Conservation (phyloP, 345 rosid species). For the Firmiana major region DNA sequence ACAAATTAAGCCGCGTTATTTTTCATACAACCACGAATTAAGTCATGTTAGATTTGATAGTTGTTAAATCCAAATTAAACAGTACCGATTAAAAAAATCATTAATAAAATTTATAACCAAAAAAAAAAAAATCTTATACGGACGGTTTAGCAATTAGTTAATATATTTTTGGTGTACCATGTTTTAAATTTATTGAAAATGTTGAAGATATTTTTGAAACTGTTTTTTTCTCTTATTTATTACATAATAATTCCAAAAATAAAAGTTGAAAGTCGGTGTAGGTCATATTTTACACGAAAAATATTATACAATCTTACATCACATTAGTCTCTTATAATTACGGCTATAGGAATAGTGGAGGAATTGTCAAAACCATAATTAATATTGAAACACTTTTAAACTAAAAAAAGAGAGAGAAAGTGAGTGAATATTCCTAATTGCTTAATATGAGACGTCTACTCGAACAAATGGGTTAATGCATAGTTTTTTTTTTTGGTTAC, state of each 20-base stretch:
- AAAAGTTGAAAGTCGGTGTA: not conserved
- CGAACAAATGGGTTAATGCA: slow-evolving; percentile 23
- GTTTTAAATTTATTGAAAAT: not conserved
- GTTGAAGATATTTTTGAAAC: not conserved
- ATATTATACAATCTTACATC: not conserved
- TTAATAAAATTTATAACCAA: too few species aligned
- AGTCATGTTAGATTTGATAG: too few species aligned
- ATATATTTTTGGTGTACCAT: not conserved
- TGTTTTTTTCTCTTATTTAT: not conserved
- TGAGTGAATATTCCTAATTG: not conserved
- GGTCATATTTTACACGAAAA: not conserved
- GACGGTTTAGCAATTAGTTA: not conserved
- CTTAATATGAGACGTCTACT: slow-evolving; percentile 29
- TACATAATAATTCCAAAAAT: not conserved
- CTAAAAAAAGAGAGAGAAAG: not conserved
- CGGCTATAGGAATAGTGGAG: not conserved
- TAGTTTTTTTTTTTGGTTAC: too few species aligned
- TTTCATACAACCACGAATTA: too few species aligned
- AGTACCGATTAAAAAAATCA: too few species aligned
- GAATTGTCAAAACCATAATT: not conserved
- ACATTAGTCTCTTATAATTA: not conserved
- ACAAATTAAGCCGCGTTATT: too few species aligned
- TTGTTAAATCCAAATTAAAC: too few species aligned
- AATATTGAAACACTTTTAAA: not conserved
- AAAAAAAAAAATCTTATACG: too few species aligned